phyloP scores from a whole-genome alignment of 192 early-diverging fungal genomes.

The Tieghemiomyces parasiticus region DNA sequence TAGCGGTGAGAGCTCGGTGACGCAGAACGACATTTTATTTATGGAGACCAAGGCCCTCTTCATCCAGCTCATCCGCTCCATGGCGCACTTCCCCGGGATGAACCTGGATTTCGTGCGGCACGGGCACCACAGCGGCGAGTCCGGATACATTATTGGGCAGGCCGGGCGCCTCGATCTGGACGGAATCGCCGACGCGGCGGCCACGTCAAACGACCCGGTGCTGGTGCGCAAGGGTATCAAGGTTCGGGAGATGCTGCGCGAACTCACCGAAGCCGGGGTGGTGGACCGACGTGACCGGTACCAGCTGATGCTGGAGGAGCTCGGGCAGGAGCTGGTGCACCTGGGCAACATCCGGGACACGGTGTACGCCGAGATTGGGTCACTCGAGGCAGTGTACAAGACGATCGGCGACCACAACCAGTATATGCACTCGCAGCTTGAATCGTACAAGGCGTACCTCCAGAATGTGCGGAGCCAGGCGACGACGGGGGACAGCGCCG shows the following conservation, averaged over 20 bases:
- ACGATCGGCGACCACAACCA: constrained; percentile 92
- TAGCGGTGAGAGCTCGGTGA: constrained; percentile 74
- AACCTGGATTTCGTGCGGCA: constrained; percentile 10
- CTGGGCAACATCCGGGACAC: constrained; percentile 82
- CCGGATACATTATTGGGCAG: constrained; percentile 27
- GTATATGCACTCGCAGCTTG: constrained; percentile 74
- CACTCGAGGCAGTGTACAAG: constrained; percentile 73
- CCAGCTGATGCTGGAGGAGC: constrained; percentile 73
- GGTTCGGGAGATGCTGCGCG: constrained; percentile 82
- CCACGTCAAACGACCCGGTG: constrained; percentile 71
- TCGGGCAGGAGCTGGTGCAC: constrained; percentile 76
- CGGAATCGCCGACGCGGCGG: constrained; percentile 68
- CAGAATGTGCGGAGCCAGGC: constrained; percentile 84
- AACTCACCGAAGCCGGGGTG: constrained; percentile 64
- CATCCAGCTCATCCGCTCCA: constrained; percentile 83
- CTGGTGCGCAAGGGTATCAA: constrained; percentile 91
- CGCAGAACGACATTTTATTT: constrained; percentile 88
- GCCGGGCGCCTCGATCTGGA: constrained; percentile 44
- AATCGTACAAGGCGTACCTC: constrained; percentile 87
- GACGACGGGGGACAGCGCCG: constrained; percentile 30
- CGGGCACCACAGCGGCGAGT: constrained; percentile 25
- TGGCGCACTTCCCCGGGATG: constrained; percentile 43
- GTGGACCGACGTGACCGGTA: constrained; percentile 62
- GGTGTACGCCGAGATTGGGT: constrained; percentile 62
- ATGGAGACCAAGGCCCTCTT: constrained; percentile 90